Percentiles rank a stretch among this genome's conserved stretches.
Evolutionary conservation across 2,329 filamentous ascomycete genomes (phyloP).

Genomic region (Seiridium cupressi): DNA sequence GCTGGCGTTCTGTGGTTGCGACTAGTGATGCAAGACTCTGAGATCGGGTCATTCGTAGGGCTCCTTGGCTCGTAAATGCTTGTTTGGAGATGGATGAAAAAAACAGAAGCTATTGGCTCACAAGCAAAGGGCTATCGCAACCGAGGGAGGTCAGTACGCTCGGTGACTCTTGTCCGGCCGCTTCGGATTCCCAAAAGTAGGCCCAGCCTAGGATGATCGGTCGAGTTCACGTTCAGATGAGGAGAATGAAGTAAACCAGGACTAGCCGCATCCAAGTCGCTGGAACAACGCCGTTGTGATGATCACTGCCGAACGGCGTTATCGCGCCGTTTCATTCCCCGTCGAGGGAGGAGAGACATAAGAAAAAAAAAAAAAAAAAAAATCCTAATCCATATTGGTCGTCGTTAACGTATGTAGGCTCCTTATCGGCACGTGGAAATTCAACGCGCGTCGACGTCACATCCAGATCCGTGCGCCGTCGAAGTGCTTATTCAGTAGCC

Average conservation of each 20-base stretch:
- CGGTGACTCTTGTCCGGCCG: not conserved
- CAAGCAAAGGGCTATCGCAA: not conserved
- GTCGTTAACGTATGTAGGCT: not conserved
- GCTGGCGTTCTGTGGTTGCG: not conserved
- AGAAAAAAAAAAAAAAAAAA: not conserved
- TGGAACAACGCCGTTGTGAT: not conserved
- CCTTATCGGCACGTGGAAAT: slow-evolving; percentile 9
- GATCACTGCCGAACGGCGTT: slow-evolving; percentile 6
- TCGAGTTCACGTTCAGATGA: slow-evolving; percentile 2
- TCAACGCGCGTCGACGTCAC: slow-evolving; percentile 4
- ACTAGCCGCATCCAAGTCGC: not conserved
- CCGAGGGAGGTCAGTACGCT: not conserved
- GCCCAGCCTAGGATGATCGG: not conserved
- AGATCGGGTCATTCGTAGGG: not conserved
- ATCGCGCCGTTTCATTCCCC: slow-evolving; percentile 6
- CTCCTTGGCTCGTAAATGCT: not conserved
- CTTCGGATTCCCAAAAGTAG: not conserved
- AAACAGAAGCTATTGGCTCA: not conserved
- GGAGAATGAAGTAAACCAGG: not conserved
- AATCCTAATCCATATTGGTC: not conserved
- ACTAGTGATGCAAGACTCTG: not conserved
- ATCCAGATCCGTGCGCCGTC: not conserved
- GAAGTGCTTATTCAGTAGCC: not conserved
- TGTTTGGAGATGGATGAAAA: not conserved
- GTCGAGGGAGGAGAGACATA: not conserved